A percentile compares a stretch with the other conserved stretches of the same genome.
Evolutionary conservation across 78 protist species (phyloP).

Genomic region (Protostelium mycophagum): DNA sequence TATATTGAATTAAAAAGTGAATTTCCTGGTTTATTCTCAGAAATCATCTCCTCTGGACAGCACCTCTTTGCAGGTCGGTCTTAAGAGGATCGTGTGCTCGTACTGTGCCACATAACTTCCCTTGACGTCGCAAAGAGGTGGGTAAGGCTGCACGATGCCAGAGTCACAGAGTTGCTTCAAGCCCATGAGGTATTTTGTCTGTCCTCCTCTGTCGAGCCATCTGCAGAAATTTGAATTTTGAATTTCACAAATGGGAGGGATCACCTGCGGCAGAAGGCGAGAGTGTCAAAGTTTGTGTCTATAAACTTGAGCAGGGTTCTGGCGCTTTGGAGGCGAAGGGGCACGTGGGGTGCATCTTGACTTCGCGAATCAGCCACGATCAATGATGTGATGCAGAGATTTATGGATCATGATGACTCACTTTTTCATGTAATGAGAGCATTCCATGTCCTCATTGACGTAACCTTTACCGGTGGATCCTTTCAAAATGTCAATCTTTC

Average conservation of each 20-base stretch:
- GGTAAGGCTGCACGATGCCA: slow-evolving; percentile 77
- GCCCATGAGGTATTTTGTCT: slow-evolving; percentile 58
- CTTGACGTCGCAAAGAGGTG: slow-evolving; percentile 91
- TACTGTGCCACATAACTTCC: slow-evolving; percentile 94
- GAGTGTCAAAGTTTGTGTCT: slow-evolving; percentile 88
- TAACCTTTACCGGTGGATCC: slow-evolving; percentile 58
- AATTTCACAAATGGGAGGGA: background rate
- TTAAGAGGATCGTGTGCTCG: slow-evolving; percentile 91
- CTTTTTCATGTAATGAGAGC: slow-evolving; percentile 92
- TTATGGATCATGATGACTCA: background rate
- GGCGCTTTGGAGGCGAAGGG: slow-evolving; percentile 59
- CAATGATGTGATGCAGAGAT: too few relatives aligned
- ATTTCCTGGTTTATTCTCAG: slow-evolving; percentile 18
- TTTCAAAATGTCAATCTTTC: too few relatives aligned
- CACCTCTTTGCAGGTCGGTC: slow-evolving; percentile 94
- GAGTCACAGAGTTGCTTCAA: slow-evolving; percentile 80
- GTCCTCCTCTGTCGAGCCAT: slow-evolving; percentile 46
- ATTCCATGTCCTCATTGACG: slow-evolving; percentile 87
- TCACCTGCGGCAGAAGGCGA: slow-evolving; percentile 88
- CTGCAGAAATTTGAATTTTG: background rate
- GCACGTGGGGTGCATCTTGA: slow-evolving; percentile 20
- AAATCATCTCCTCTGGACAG: slow-evolving; percentile 93
- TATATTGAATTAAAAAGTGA: background rate
- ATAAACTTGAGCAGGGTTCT: slow-evolving; percentile 78
- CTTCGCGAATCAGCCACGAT: background rate